phyloP scores from a whole-genome alignment of 2,329 filamentous ascomycete species.

The Botryotinia calthae region DNA sequence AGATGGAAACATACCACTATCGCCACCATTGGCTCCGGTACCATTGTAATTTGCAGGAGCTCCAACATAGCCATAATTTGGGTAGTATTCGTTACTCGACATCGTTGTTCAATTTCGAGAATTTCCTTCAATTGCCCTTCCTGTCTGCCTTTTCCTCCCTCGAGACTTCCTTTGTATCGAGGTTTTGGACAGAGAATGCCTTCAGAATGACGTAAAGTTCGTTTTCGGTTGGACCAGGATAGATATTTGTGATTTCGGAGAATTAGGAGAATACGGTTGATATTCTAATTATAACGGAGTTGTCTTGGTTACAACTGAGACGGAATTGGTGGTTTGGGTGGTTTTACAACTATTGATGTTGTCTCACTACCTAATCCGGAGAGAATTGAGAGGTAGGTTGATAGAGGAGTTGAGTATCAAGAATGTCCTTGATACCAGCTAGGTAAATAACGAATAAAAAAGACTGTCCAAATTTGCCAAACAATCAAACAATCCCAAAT shows the following conservation, averaged over 20 bases:
- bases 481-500: not conserved
- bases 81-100: slow-evolving; percentile 25
- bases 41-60: slow-evolving; percentile 61
- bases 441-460: not conserved
- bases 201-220: not conserved
- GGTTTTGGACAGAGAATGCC: not conserved
- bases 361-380: slow-evolving; percentile 5
- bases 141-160: not conserved
- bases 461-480: not conserved
- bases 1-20: slow-evolving; percentile 37
- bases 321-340: not conserved
- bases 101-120: not conserved
- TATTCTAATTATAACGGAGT: not conserved
- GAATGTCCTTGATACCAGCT: not conserved
- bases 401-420: not conserved
- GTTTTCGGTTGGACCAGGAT: not conserved
- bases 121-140: slow-evolving; percentile 10
- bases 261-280: not conserved
- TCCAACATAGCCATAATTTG: slow-evolving; percentile 54
- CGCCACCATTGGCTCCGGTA: slow-evolving; percentile 44
- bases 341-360: not conserved
- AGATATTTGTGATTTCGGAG: not conserved
- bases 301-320: not conserved
- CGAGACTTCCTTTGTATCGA: not conserved
- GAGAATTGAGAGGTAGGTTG: not conserved